Conservation (phyloP, 2,329 filamentous ascomycete species). For the Nemania sp. region DNA sequence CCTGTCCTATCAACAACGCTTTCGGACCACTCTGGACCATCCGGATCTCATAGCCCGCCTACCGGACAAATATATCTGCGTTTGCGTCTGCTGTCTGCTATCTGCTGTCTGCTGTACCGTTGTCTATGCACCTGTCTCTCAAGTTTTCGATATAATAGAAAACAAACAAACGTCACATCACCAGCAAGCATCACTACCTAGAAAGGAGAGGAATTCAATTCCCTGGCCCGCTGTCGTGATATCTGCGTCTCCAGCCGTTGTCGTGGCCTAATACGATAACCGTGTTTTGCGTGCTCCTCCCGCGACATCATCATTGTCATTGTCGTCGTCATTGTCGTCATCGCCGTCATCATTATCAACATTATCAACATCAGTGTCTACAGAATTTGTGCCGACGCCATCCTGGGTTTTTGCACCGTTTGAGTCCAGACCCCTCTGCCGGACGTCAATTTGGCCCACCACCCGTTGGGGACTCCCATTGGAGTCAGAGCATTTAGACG, state of each 20-base stretch:
- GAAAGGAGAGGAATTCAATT: background rate
- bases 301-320: background rate
- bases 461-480: constrained; percentile 9
- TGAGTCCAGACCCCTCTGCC: constrained; percentile 8
- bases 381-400: background rate
- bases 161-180: background rate
- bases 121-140: background rate
- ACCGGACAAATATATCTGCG: background rate
- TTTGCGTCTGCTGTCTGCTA: background rate
- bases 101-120: background rate
- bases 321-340: background rate
- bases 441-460: constrained; percentile 15
- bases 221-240: background rate
- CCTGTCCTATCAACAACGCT: background rate
- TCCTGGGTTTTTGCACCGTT: constrained; percentile 8
- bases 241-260: too few species aligned
- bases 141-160: background rate
- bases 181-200: background rate
- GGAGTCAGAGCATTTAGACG: constrained; percentile 4
- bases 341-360: background rate
- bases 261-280: too few species aligned
- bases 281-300: too few species aligned
- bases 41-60: background rate
- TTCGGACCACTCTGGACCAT: too few species aligned
- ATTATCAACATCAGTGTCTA: background rate